Base-by-base conservation (phyloP, 805 yeast species). In the Debaryomyces tyrocola region DNA sequence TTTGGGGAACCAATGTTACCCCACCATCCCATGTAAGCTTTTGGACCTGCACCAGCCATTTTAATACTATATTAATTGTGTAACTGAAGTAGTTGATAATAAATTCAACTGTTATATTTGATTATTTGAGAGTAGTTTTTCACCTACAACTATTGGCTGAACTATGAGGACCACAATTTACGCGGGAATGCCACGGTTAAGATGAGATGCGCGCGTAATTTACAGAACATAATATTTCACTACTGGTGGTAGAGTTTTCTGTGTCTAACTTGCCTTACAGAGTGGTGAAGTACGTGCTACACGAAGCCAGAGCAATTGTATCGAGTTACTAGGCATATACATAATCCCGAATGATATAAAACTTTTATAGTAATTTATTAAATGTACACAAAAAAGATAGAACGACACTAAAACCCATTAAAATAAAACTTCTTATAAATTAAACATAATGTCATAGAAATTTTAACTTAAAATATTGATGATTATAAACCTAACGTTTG, bases 11-110 rank as follows among this genome's bases (percentile, higher is more conserved):
- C 96, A 66, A 90, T 72, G 75, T 78, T 70, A 66, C 97, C 97
- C 97, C 97, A 90, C 97, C 97, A 90, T 60, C 97, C 97, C 92
- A 88, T 85, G 65, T 86, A 90, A 63, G 90, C 66, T 59, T 79
- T 82, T 60, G 85, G 84, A 59, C 81, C 80, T 42, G 56, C 52
- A 45, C 67, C 67, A 46, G 58, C 67, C 67, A 63, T 63, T 31
- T 11, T 31, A 31, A 31, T 31, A n/a, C 14, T 31, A 31, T 18
- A 27, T 28, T 21, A 33, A 15, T 40, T 21, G 20, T 40, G 20
- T 9, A 18, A 33, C 37, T 40, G 21, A 33, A 20, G 33, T 10
- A 11, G 24, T 35, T 20, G 20, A 35, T 15, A 35, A 35, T 35
- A 35, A 17, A 11, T 15, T 5, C 6, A 17, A n/a, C 12, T 35